Evolutionary conservation across 345 rosid genomes (phyloP).

Genomic region (Eucalyptus tenuipes): DNA sequence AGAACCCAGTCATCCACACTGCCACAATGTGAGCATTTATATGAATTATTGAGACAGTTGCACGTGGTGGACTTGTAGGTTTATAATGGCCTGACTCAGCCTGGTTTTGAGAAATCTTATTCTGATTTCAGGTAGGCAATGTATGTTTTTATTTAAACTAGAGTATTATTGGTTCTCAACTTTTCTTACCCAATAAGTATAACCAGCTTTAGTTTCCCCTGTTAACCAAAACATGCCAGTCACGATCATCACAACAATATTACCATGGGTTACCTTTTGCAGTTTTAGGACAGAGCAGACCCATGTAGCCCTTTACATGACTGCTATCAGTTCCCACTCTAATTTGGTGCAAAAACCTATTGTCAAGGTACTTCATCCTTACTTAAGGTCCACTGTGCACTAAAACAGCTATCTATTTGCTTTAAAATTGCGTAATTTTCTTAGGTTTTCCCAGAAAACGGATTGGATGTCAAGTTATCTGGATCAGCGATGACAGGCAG

Average conservation of each 20-base stretch:
- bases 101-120: slow-evolving; percentile 54
- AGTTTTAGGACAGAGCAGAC: slow-evolving; percentile 82
- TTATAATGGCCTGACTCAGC: slow-evolving; percentile 82
- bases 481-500: slow-evolving; percentile 60
- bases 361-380: slow-evolving; percentile 25
- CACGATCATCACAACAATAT: neutral
- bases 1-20: slow-evolving; percentile 1
- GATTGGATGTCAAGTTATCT: slow-evolving; percentile 46
- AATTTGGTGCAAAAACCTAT: slow-evolving; percentile 52
- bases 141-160: neutral
- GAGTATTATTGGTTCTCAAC: neutral
- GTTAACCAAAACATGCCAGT: neutral
- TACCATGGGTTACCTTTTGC: neutral
- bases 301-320: slow-evolving; percentile 70
- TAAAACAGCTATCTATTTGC: neutral
- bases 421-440: neutral
- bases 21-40: neutral
- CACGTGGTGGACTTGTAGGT: slow-evolving; percentile 30
- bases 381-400: neutral
- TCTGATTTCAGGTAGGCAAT: slow-evolving; percentile 50
- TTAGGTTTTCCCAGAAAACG: slow-evolving; percentile 67
- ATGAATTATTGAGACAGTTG: neutral
- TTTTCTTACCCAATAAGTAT: neutral
- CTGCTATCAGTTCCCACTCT: slow-evolving; percentile 74
- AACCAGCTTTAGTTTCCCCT: neutral